Conservation (phyloP, 768 basidiomycete genomes). For the Brasilioporus rufonigricans region DNA sequence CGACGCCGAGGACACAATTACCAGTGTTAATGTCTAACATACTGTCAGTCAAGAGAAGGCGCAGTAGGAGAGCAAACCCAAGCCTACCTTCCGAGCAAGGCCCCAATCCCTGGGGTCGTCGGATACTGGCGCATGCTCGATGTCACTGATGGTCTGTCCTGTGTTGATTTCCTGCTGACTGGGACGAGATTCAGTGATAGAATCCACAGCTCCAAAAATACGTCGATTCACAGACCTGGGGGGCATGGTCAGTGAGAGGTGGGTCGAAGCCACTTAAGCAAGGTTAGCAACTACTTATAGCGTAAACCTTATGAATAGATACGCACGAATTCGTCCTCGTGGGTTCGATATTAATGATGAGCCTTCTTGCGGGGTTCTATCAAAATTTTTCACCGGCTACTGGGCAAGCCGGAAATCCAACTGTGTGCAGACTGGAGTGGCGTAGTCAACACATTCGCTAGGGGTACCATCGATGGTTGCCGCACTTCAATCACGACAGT, state of each 20-base stretch:
- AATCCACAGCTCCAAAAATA: neutral
- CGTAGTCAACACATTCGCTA: neutral
- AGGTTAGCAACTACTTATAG: conserved; percentile 1
- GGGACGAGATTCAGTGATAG: neutral
- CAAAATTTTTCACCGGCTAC: conserved; percentile 2
- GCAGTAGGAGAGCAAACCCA: too few relatives aligned
- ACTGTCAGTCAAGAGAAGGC: neutral
- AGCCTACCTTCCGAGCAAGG: conserved; percentile 47
- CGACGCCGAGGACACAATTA: conserved; percentile 29
- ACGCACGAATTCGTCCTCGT: conserved; percentile 1
- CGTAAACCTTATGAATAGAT: neutral
- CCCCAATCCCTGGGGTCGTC: conserved; percentile 67
- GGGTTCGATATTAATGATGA: neutral
- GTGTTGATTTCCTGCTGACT: neutral
- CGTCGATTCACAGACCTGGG: conserved; percentile 5
- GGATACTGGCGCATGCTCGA: conserved; percentile 41
- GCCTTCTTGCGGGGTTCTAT: neutral
- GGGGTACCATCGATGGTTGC: neutral
- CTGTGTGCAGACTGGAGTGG: neutral
- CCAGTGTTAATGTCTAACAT: conserved; percentile 22
- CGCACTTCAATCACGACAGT: neutral
- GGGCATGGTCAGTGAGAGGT: conserved; percentile 6
- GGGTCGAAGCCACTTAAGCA: neutral
- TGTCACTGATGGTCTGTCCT: conserved; percentile 19
- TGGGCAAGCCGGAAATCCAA: neutral